These are phyloP conservation scores for Penicillium oxalicum DNA, from an alignment of 2,329 filamentous ascomycete genomes.

Conservation along the genomic window DNA sequence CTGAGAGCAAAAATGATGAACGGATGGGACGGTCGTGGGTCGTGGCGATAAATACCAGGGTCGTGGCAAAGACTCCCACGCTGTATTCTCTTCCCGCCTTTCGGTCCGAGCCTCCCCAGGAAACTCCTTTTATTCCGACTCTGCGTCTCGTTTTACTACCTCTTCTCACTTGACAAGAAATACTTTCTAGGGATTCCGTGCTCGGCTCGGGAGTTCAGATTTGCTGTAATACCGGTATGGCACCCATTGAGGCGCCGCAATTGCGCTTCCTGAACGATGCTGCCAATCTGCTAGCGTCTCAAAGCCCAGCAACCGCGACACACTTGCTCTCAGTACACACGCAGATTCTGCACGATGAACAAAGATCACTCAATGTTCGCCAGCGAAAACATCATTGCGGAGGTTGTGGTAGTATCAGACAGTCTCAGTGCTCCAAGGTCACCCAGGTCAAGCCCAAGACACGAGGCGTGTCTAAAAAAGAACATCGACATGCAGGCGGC, in stretches of 20 bases:
- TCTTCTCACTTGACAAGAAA: background rate
- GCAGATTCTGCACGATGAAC: constrained; percentile 30
- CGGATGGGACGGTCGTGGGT: too few species aligned
- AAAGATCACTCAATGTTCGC: constrained; percentile 26
- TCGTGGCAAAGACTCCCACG: too few species aligned
- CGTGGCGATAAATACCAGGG: background rate
- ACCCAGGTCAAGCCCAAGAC: constrained; percentile 21
- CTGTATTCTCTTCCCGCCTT: background rate
- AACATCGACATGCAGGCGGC: constrained; percentile 8
- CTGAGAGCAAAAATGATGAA: background rate
- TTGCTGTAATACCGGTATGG: constrained; percentile 8
- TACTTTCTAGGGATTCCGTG: background rate
- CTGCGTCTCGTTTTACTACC: background rate
- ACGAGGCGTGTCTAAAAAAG: constrained; percentile 5
- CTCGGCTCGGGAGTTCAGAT: too few species aligned
- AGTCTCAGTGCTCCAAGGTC: constrained; percentile 26
- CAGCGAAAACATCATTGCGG: constrained; percentile 34
- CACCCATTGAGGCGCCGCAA: constrained; percentile 19
- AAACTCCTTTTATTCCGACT: background rate
- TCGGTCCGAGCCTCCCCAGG: background rate
- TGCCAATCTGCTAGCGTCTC: constrained; percentile 25
- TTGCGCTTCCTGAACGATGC: constrained; percentile 36
- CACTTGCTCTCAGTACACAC: constrained; percentile 37
- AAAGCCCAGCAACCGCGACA: constrained; percentile 38
- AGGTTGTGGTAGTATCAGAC: constrained; percentile 37